A percentile compares a stretch with the other conserved stretches of the same genome.
phyloP scores from a whole-genome alignment of 164 flowering plant genomes.

The Stephania cephalantha region DNA sequence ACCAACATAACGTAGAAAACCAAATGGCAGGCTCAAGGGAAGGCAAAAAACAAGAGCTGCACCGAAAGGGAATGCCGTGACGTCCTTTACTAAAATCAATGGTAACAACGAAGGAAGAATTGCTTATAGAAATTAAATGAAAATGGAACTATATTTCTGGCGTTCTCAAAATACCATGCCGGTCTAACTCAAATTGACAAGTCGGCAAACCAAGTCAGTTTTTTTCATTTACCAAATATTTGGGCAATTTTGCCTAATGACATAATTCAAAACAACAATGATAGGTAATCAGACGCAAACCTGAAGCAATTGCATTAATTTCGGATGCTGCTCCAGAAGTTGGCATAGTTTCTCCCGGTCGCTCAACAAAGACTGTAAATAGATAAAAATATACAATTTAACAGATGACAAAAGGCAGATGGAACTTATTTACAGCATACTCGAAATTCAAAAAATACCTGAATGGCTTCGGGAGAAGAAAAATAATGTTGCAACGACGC shows the following conservation, averaged over 20 bases:
- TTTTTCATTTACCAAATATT: not conserved
- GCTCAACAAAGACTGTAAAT: constrained; percentile 72
- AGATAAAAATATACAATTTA: constrained; percentile 5
- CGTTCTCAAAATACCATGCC: not conserved
- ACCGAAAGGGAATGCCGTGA: not conserved
- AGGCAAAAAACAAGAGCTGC: not conserved
- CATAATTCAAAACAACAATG: too few species aligned
- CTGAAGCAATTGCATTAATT: constrained; percentile 98
- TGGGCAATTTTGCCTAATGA: not conserved
- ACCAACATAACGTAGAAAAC: not conserved
- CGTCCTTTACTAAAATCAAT: not conserved
- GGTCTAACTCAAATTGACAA: not conserved
- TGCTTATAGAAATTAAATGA: not conserved
- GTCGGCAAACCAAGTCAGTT: not conserved
- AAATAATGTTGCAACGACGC: constrained; percentile 65
- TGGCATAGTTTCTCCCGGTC: constrained; percentile 90
- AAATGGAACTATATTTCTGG: not conserved
- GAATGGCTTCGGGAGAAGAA: constrained; percentile 88
- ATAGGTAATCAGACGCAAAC: constrained; percentile 19
- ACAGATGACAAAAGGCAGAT: not conserved
- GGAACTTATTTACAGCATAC: not conserved
- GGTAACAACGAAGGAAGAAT: not conserved
- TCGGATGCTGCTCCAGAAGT: constrained; percentile 92
- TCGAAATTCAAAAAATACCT: constrained; percentile 36
- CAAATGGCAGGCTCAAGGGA: not conserved